Evolutionary conservation across 2,329 filamentous ascomycete genomes (phyloP).

Genomic region (Nectriaceae sp.): DNA sequence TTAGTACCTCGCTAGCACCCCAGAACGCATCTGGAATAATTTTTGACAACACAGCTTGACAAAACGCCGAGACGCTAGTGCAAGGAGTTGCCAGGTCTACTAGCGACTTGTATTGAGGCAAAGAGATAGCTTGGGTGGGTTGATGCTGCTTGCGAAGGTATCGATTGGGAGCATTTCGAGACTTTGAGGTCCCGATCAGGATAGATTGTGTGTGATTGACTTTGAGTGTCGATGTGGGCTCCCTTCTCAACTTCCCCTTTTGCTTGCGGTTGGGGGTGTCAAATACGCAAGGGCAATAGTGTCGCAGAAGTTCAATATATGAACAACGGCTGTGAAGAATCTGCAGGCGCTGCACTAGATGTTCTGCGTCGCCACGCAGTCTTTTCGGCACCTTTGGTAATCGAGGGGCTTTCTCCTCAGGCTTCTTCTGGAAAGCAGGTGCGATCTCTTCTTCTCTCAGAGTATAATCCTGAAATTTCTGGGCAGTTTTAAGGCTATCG

Average conservation of each 20-base stretch:
- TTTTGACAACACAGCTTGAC: conserved; percentile 71
- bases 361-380: conserved; percentile 62
- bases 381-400: conserved; percentile 59
- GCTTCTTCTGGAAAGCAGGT: conserved; percentile 22
- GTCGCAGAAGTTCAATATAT: conserved; percentile 73
- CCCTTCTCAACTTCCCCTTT: conserved; percentile 9
- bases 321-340: conserved; percentile 72
- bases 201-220: conserved; percentile 4
- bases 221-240: conserved; percentile 3
- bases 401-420: conserved; percentile 7
- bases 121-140: conserved; percentile 7
- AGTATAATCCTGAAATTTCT: conserved; percentile 82
- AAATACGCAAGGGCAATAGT: conserved; percentile 70
- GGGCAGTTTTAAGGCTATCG: conserved; percentile 65
- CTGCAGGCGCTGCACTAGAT: conserved; percentile 69
- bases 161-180: conserved; percentile 6
- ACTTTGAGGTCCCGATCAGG: conserved; percentile 13
- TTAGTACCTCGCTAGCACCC: conserved; percentile 57
- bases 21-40: conserved; percentile 77
- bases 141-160: conserved; percentile 4
- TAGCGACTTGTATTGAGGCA: conserved; percentile 43
- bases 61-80: conserved; percentile 80
- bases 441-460: conserved; percentile 80
- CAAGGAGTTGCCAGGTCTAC: conserved; percentile 68
- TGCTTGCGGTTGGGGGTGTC: conserved; percentile 20